Percentiles rank a stretch among this genome's conserved stretches.
Evolutionary conservation across 495 filamentous ascomycete species (phyloP).

Genomic region (Penicillium pulvis): DNA sequence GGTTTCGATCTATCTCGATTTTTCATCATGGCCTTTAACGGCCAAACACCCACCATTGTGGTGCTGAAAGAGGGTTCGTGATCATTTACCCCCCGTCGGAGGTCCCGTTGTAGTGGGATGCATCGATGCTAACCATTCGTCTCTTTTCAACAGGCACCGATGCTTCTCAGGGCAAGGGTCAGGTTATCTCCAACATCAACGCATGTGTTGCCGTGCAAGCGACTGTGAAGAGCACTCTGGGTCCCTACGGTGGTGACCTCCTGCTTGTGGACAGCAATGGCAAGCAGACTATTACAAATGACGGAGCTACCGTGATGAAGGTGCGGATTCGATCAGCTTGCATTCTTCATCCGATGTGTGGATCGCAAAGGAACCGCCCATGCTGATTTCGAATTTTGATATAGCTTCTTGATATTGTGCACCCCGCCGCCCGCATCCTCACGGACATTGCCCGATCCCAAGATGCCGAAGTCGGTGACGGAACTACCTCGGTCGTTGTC

Average conservation of each 20-base stretch:
- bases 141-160: conserved; percentile 73
- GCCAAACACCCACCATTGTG: conserved; percentile 97
- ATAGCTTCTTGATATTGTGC: conserved; percentile 98
- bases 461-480: conserved; percentile 98
- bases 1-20: conserved; percentile 23
- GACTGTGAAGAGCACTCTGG: conserved; percentile 91
- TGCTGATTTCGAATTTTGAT: conserved; percentile 22
- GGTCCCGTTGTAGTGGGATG: conserved; percentile 30
- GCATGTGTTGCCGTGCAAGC: conserved; percentile 96
- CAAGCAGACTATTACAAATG: conserved; percentile 95
- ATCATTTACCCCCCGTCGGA: conserved; percentile 30
- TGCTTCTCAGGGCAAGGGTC: conserved; percentile 93
- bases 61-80: conserved; percentile 93
- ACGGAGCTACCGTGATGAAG: conserved; percentile 99
- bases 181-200: conserved; percentile 98
- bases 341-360: not conserved
- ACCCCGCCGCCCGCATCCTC: conserved; percentile 95
- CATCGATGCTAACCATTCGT: conserved; percentile 24
- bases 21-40: conserved; percentile 86
- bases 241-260: conserved; percentile 97
- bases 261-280: conserved; percentile 95
- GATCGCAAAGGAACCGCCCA: not conserved
- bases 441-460: conserved; percentile 98
- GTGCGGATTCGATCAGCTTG: conserved; percentile 44
- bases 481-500: conserved; percentile 95